Evolutionary conservation across 208 protist species (phyloP), one percentile per base, ranked within the genome.

Genomic region (Tritrichomonas foetus): DNA sequence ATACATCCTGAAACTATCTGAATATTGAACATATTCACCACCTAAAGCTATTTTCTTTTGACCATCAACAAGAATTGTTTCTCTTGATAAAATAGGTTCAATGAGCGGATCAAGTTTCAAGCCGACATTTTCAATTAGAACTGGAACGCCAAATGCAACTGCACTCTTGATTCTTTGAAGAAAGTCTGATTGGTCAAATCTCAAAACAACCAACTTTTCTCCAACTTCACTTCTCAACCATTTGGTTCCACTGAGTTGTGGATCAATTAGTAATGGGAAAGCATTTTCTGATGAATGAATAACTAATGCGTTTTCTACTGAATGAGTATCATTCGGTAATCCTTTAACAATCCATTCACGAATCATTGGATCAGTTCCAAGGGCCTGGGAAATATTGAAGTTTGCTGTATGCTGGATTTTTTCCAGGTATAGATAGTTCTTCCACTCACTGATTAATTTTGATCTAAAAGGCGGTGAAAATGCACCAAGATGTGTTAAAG

Each of bases 231-330:
- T 98, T 47, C 96, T 96, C 94, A 99, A 98, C 98, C 98, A 99
- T 93, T 97, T 97, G 82, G 99, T 97, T 69, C 98, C 98, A 96
- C 99, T 98, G 55, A 99, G 95, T 96, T 99, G 98, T 44, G 98
- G 98, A 95, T 99, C 98, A 93, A 99, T 99, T 93, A 99, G 96
- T 74, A 99, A 96, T 82, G 98, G 98, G 98, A 98, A 99, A 95
- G 98, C 98, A 94, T 98, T 98, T 16, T 89, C 47, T 44, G 95
- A 97, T 22, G 25, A 57, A 27, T 72, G 14, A 47, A 99, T 96
- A 93, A 99, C 98, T 39, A 98, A 96, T 78, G 98, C 98, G 95
- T 99, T 99, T 95, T 99, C 97, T 1, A 98, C 97, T n/a, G 98
- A 99, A 39, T 99, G 96, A 50, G 96, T 95, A 95, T 99, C 98